phyloP scores from a whole-genome alignment of 2,329 filamentous ascomycete species.

The Aspergillus sp. region DNA sequence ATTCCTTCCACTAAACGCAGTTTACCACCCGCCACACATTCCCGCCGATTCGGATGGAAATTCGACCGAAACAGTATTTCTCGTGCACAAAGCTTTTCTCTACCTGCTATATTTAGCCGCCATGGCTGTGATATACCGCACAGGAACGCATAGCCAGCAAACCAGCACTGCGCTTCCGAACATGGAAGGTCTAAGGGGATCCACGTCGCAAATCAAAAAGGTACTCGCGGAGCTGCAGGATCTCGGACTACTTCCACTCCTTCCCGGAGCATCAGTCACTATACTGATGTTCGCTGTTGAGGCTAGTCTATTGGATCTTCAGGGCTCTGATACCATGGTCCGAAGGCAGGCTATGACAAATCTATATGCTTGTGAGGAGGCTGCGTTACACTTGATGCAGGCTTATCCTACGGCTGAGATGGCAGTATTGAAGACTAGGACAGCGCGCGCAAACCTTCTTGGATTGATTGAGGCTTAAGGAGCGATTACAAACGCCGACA shows the following conservation, averaged over 20 bases:
- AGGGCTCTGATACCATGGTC: not conserved
- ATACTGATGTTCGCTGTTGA: not conserved
- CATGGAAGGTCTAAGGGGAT: not conserved
- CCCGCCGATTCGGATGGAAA: not conserved
- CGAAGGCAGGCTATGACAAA: not conserved
- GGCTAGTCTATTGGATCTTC: not conserved
- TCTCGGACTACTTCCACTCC: not conserved
- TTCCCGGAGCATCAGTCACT: not conserved
- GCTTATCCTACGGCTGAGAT: not conserved
- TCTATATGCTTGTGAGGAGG: not conserved
- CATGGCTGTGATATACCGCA: slow-evolving; percentile 1
- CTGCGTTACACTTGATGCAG: not conserved
- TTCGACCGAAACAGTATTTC: not conserved
- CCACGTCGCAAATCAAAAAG: not conserved
- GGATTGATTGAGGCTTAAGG: not conserved
- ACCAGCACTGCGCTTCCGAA: not conserved
- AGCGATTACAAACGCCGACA: too few relatives aligned
- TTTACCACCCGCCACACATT: not conserved
- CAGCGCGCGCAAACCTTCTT: not conserved
- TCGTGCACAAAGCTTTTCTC: not conserved
- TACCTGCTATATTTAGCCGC: not conserved
- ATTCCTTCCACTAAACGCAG: not conserved
- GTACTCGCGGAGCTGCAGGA: not conserved
- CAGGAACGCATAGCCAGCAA: not conserved
- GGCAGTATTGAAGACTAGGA: not conserved